These are phyloP conservation scores for Borealophlyctis nickersoniae DNA, from an alignment of 192 early-diverging fungal genomes.

Conservation along the genomic window DNA sequence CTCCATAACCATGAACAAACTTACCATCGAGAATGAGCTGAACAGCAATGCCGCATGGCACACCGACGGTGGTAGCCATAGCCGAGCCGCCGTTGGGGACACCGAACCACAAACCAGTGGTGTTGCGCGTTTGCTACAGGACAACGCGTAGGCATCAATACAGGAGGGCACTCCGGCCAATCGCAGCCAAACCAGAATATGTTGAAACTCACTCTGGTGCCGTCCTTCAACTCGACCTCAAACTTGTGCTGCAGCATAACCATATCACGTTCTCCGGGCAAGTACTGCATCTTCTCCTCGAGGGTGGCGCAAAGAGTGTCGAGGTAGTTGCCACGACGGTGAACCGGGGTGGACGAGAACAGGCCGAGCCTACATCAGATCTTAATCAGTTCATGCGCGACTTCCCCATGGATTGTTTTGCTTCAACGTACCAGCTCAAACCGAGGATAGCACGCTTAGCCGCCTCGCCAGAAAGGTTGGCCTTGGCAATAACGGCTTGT, in stretches of 20 bases:
- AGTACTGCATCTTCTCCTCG: constrained; percentile 96
- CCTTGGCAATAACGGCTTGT: constrained; percentile 63
- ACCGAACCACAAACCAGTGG: constrained; percentile 56
- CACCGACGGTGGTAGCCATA: constrained; percentile 60
- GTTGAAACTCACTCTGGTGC: constrained; percentile 20
- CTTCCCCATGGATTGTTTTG: background rate
- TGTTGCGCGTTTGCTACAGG: constrained; percentile 68
- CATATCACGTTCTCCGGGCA: constrained; percentile 88
- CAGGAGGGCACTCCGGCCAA: background rate
- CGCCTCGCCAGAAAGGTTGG: constrained; percentile 38
- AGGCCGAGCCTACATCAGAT: constrained; percentile 70
- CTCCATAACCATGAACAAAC: background rate
- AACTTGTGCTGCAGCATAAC: constrained; percentile 97
- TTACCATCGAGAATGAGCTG: constrained; percentile 56
- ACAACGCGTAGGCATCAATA: constrained; percentile 1
- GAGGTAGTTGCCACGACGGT: constrained; percentile 64
- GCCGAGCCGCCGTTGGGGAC: constrained; percentile 51
- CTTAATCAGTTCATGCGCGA: background rate
- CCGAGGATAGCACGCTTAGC: constrained; percentile 41
- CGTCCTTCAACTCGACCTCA: constrained; percentile 87
- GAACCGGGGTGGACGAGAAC: constrained; percentile 70
- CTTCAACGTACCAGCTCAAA: constrained; percentile 38
- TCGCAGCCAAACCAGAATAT: no score
- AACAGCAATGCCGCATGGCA: constrained; percentile 57
- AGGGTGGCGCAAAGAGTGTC: constrained; percentile 92